phyloP scores from a whole-genome alignment of 2,329 filamentous ascomycete species.

The Aureobasidium uvarum region DNA sequence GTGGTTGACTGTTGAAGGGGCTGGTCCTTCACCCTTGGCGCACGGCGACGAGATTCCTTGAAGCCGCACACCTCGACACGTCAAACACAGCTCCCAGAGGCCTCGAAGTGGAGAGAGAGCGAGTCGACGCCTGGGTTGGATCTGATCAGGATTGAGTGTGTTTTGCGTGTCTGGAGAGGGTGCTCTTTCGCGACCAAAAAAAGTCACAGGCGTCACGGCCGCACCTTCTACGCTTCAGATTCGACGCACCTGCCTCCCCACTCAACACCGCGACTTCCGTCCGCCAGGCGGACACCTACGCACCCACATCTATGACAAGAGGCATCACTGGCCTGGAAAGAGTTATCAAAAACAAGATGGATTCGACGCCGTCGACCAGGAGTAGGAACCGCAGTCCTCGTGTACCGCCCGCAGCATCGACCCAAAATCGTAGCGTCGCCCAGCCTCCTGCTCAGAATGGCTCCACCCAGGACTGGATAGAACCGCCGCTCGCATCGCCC shows the following conservation, averaged over 20 bases:
- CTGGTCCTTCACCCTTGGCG: constrained; percentile 17
- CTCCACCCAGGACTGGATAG: constrained; percentile 44
- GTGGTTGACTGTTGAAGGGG: constrained; percentile 15
- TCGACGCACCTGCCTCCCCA: constrained; percentile 21
- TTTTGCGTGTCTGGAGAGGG: constrained; percentile 4
- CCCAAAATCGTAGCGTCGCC: constrained; percentile 8
- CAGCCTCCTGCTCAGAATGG: constrained; percentile 4
- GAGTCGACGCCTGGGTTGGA: constrained; percentile 5
- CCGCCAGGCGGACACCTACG: neutral
- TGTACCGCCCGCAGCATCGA: constrained; percentile 6
- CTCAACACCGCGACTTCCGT: neutral
- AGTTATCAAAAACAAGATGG: constrained; percentile 16
- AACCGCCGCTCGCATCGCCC: constrained; percentile 55
- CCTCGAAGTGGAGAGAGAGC: constrained; percentile 11
- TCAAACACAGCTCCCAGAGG: neutral
- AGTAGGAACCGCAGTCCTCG: constrained; percentile 22
- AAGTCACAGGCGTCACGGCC: constrained; percentile 23
- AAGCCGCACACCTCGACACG: constrained; percentile 19
- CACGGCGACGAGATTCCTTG: constrained; percentile 12
- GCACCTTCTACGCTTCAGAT: constrained; percentile 10
- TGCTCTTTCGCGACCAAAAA: constrained; percentile 1
- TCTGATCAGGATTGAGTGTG: neutral
- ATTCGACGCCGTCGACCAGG: constrained; percentile 18
- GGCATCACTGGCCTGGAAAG: constrained; percentile 3
- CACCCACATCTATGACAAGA: neutral